Evolutionary conservation across 2,329 filamentous ascomycete species (phyloP), one percentile per base, ranked within the genome.

Genomic region (Erysiphe pulchra): DNA sequence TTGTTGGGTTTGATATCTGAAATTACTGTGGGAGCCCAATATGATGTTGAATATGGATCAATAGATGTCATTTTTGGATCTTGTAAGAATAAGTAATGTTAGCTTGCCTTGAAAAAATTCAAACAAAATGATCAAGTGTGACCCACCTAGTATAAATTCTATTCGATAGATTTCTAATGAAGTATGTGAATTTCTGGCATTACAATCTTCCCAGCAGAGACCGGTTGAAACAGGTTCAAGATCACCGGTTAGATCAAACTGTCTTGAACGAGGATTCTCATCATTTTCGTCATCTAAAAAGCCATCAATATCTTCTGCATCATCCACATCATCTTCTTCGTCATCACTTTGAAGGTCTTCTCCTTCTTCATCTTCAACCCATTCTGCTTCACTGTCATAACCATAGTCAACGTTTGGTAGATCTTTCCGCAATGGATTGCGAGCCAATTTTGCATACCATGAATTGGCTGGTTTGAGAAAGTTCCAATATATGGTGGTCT

Each of bases 311-410:
- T 55, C 78, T 67, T 74, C 75, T 77, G 71, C 71, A 28, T 70
- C 68, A 9, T 80, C 76, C 17, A 77, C 65, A 2, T 77, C 70
- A 13, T 74, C 75, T 2, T 82, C 69, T 39, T 80, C 78, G 24
- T 79, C 78, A 30, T 77, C 72, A 30, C 64, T 66, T 40, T 65
- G 60, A 8, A 70, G 55, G 47, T 73, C 69, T 49, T 74, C 72
- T 12, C 68, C 71, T 49, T 57, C 57, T 36, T 84, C 81, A 51
- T 70, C 69, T 56, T 85, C 78, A 42, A 75, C 69, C 82, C 82
- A 92, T 57, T 90, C 83, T 6, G 73, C 80, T 58, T 92, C 82
- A 2, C 81, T 87, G 55, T 90, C 82, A 56, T 87, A 85, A 51
- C 85, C 81, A 57, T 92, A 92, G 53, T 83, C 68, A 4, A 80